A percentile compares a stretch with the other conserved stretches of the same genome.
Conservation (phyloP, 208 protist species). For the Trypanosoma cruzi region DNA sequence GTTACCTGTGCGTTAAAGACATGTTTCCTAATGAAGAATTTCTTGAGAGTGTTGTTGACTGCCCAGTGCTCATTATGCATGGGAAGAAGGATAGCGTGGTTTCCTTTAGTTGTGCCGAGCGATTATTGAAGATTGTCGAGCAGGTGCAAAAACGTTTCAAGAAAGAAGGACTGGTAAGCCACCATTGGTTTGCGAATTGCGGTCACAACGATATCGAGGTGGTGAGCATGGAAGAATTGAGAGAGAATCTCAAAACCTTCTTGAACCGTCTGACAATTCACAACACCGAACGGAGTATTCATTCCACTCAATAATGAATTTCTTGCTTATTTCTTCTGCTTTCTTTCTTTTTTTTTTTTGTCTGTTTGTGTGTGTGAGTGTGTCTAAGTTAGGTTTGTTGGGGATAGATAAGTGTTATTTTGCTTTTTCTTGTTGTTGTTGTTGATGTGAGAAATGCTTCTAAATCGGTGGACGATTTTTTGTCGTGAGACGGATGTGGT, state of each 20-base stretch:
- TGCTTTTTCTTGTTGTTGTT: not conserved
- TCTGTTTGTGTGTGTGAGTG: not conserved
- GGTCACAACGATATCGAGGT: conserved; percentile 74
- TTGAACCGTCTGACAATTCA: conserved; percentile 4
- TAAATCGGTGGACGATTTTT: not conserved
- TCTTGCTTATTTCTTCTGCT: not conserved
- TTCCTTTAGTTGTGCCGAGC: conserved; percentile 46
- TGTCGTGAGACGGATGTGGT: not conserved
- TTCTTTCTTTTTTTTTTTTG: conserved; percentile 11
- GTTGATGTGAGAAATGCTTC: not conserved
- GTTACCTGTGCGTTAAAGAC: conserved; percentile 37
- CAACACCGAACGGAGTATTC: not conserved
- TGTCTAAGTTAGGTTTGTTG: not conserved
- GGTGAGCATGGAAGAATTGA: conserved; percentile 14
- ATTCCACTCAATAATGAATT: conserved; percentile 9
- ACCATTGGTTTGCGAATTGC: conserved; percentile 51
- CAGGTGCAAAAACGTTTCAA: conserved; percentile 3
- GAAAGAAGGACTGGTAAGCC: not conserved
- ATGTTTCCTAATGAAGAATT: conserved; percentile 62
- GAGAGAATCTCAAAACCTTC: conserved; percentile 35
- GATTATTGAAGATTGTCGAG: conserved; percentile 36
- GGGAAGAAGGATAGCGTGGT: conserved; percentile 62
- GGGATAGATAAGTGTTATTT: not conserved
- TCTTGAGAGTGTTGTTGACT: conserved; percentile 42
- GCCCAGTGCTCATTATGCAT: conserved; percentile 75